Percentiles rank a stretch among this genome's conserved stretches.
Conservation (phyloP, 2,329 filamentous ascomycete species). For the Acephala macrosclerotiorum region DNA sequence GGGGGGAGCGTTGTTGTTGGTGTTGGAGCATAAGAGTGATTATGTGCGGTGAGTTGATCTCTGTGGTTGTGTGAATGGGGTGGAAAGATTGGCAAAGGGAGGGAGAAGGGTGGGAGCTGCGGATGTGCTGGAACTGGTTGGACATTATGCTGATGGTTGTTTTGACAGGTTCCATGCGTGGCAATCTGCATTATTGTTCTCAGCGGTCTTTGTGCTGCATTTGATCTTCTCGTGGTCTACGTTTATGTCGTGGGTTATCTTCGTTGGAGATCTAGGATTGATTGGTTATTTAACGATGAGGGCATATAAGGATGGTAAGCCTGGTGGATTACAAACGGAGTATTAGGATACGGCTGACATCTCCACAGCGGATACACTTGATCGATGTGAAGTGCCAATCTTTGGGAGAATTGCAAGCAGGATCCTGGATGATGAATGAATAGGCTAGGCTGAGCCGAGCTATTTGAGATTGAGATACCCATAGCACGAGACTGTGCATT, state of each 20-base stretch:
- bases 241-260: slow-evolving; percentile 83
- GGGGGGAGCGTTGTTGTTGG: slow-evolving; percentile 82
- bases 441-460: slow-evolving; percentile 2
- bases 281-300: slow-evolving; percentile 80
- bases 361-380: slow-evolving; percentile 63
- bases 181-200: slow-evolving; percentile 88
- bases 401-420: slow-evolving; percentile 86
- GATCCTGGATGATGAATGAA: slow-evolving; percentile 83
- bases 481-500: slow-evolving; percentile 19
- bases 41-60: slow-evolving; percentile 79
- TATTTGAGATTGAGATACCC: slow-evolving; percentile 37
- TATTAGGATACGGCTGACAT: slow-evolving; percentile 30
- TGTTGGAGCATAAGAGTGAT: slow-evolving; percentile 93
- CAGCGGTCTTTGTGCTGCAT: slow-evolving; percentile 77
- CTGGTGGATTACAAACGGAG: slow-evolving; percentile 3
- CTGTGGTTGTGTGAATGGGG: neutral
- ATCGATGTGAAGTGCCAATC: slow-evolving; percentile 75
- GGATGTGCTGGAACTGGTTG: too few species aligned
- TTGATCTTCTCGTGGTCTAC: slow-evolving; percentile 86
- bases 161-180: slow-evolving; percentile 87
- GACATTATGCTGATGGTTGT: slow-evolving; percentile 22
- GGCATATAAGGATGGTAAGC: slow-evolving; percentile 80
- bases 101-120: neutral
- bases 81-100: neutral
- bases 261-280: slow-evolving; percentile 76